These are phyloP conservation scores for Sporobolus alterniflorus DNA, from an alignment of 202 grass and related monocot genomes.

Conservation along the genomic window DNA sequence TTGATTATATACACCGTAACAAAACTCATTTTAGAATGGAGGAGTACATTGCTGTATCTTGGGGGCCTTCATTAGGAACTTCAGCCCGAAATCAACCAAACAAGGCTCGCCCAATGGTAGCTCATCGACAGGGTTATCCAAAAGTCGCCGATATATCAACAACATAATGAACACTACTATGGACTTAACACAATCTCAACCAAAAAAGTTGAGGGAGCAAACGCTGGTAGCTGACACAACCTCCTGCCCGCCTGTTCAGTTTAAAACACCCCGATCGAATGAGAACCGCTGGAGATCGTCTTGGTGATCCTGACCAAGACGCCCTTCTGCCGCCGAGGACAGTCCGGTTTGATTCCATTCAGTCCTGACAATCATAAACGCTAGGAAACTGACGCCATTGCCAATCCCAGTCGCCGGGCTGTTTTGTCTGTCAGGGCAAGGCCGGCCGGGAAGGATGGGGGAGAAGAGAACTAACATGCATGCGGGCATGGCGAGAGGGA, in stretches of 20 bases:
- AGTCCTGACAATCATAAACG: background rate
- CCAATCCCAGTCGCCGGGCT: background rate
- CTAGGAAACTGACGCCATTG: background rate
- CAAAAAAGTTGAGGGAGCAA: background rate
- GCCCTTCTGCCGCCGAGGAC: background rate
- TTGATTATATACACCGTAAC: too few species aligned
- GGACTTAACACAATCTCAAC: background rate
- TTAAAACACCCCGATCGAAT: background rate
- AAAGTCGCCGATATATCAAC: background rate
- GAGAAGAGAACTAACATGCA: too few species aligned
- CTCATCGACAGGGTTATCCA: background rate
- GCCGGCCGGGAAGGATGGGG: background rate
- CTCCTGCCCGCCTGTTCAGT: background rate
- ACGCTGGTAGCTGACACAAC: background rate
- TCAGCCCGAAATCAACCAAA: background rate
- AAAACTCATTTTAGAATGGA: too few species aligned
- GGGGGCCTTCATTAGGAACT: background rate
- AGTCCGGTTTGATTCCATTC: background rate
- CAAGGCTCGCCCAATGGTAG: background rate
- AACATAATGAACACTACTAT: background rate
- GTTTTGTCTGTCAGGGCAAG: slow-evolving; percentile 1
- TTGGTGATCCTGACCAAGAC: background rate
- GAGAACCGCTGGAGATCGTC: slow-evolving; percentile 27
- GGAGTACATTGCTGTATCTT: too few species aligned
- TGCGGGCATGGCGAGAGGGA: background rate